phyloP scores from a whole-genome alignment of 345 rosid species.

The Sisymbrium altissimum region DNA sequence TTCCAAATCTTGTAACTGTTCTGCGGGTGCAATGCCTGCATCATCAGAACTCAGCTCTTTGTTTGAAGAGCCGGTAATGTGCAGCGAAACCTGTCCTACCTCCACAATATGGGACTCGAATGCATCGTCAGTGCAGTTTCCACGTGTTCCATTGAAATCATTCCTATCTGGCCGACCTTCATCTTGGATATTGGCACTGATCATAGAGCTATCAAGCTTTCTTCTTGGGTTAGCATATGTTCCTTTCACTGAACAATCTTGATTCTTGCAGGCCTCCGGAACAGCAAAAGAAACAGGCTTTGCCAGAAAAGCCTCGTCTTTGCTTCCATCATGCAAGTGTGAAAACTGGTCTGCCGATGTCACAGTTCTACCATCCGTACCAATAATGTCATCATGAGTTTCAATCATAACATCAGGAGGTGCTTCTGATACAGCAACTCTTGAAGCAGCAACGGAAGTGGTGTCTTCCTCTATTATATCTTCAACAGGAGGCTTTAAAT shows the following conservation, averaged over 20 bases:
- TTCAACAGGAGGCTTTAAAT: neutral
- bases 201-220: slow-evolving; percentile 3
- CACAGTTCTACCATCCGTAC: slow-evolving; percentile 4
- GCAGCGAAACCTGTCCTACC: neutral
- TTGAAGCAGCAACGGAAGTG: neutral
- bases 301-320: neutral
- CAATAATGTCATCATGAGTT: neutral
- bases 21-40: slow-evolving; percentile 3
- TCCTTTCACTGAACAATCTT: slow-evolving; percentile 12
- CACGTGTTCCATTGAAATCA: neutral
- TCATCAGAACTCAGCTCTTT: neutral
- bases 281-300: slow-evolving; percentile 24
- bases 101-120: neutral
- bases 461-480: slow-evolving; percentile 8
- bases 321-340: slow-evolving; percentile 6
- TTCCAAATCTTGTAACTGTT: slow-evolving; percentile 10
- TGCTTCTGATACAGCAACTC: slow-evolving; percentile 7
- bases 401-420: neutral
- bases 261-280: slow-evolving; percentile 2
- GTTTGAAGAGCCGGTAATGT: neutral
- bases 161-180: neutral
- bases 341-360: neutral
- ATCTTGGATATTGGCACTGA: neutral
- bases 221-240: neutral
- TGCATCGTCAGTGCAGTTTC: neutral